Percentiles rank a stretch among this genome's conserved stretches.
Conservation (phyloP, 371 early-diverging fungal species). For the Cladochytrium tenue region DNA sequence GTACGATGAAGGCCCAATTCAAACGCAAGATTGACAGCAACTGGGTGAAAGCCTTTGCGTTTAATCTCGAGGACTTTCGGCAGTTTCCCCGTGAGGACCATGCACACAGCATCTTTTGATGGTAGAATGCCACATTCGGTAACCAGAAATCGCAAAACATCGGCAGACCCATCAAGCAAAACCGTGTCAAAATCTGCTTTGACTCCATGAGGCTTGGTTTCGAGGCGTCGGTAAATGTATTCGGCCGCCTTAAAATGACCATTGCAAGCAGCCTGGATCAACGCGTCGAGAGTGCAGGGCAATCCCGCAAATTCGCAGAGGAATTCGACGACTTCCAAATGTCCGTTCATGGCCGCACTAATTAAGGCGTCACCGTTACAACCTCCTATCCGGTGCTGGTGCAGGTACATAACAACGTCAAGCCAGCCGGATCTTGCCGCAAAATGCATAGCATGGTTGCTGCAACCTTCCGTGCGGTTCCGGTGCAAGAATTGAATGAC, state of each 20-base stretch:
- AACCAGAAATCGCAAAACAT: background rate
- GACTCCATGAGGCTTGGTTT: too few relatives aligned
- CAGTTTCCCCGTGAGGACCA: background rate
- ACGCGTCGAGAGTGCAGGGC: background rate
- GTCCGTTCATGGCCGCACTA: background rate
- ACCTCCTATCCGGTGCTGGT: background rate
- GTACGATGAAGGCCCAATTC: background rate
- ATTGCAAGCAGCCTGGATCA: background rate
- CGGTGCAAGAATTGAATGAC: background rate
- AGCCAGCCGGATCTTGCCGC: background rate
- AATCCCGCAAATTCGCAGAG: background rate
- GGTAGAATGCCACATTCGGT: background rate
- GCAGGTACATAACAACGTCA: background rate
- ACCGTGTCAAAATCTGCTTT: background rate
- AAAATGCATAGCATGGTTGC: background rate
- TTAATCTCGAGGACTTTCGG: background rate
- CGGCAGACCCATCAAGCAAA: background rate
- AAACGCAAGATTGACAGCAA: background rate
- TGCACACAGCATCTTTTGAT: background rate
- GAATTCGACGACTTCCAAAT: background rate
- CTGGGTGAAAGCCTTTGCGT: background rate
- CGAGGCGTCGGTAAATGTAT: too few relatives aligned
- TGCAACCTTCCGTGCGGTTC: background rate
- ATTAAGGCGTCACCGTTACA: background rate
- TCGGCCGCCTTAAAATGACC: constrained; percentile 1